Evolutionary conservation across 805 yeast genomes (phyloP).

Genomic region (Ogataea nonfermentans): DNA sequence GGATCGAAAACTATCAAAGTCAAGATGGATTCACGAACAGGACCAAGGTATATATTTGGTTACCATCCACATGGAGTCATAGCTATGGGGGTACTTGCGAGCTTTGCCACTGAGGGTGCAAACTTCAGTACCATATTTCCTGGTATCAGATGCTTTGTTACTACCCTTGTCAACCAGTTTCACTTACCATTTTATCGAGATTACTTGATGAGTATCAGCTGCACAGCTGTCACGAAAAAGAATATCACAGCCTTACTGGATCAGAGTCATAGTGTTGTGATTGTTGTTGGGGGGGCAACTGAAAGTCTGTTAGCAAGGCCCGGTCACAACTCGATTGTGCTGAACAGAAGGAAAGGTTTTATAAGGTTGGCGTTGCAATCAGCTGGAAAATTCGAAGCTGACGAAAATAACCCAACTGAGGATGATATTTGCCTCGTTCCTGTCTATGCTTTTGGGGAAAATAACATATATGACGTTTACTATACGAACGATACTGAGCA

Average conservation of each 20-base stretch:
- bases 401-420: slow-evolving; percentile 8
- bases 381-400: slow-evolving; percentile 14
- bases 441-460: slow-evolving; percentile 89
- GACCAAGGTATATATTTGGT: slow-evolving; percentile 83
- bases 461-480: slow-evolving; percentile 48
- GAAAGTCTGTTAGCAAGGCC: slow-evolving; percentile 73
- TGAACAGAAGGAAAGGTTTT: slow-evolving; percentile 82
- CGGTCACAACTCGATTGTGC: slow-evolving; percentile 63
- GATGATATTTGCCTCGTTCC: slow-evolving; percentile 85
- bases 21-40: slow-evolving; percentile 41
- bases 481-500: slow-evolving; percentile 26
- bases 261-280: slow-evolving; percentile 72
- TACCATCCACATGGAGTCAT: slow-evolving; percentile 97
- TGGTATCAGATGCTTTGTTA: slow-evolving; percentile 72
- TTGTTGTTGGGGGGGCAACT: slow-evolving; percentile 95
- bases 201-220: slow-evolving; percentile 75
- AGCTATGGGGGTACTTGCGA: slow-evolving; percentile 86
- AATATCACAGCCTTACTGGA: slow-evolving; percentile 66
- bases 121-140: slow-evolving; percentile 69
- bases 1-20: slow-evolving; percentile 1
- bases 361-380: slow-evolving; percentile 79
- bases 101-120: slow-evolving; percentile 79
- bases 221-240: slow-evolving; percentile 75
- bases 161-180: slow-evolving; percentile 84
- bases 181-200: slow-evolving; percentile 83